These are phyloP conservation scores for Trypanosomatidae sp. DNA, from an alignment of 208 protist genomes.

Conservation along the genomic window DNA sequence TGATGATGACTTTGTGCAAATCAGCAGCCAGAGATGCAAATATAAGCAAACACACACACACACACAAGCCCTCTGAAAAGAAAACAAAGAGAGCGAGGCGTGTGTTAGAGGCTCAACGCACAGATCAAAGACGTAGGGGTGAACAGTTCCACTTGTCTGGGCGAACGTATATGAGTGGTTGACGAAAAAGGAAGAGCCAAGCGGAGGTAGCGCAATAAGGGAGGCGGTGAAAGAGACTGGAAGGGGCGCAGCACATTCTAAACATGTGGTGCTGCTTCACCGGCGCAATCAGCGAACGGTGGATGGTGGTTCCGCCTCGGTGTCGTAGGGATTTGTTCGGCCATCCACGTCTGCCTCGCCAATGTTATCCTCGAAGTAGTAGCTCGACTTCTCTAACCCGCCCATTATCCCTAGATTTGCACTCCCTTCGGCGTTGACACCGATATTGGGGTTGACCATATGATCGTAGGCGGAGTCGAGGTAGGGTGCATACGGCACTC, in stretches of 20 bases:
- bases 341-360: constrained; percentile 55
- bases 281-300: constrained; percentile 11
- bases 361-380: constrained; percentile 57
- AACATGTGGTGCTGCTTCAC: background rate
- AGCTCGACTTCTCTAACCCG: constrained; percentile 27
- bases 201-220: background rate
- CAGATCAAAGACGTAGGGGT: background rate
- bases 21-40: too few relatives aligned
- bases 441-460: constrained; percentile 63
- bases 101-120: background rate
- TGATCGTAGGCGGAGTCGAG: constrained; percentile 88
- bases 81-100: background rate
- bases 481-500: constrained; percentile 77
- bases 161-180: background rate
- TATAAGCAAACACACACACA: background rate
- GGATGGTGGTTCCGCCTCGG: constrained; percentile 32
- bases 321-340: constrained; percentile 34
- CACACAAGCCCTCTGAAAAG: background rate
- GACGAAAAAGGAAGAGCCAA: background rate
- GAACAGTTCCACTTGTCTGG: background rate
- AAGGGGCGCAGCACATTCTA: background rate
- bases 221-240: background rate
- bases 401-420: constrained; percentile 73
- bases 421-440: constrained; percentile 67
- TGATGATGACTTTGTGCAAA: background rate